Base-by-base conservation (phyloP, 495 filamentous ascomycete species). In the Poronia punctata region DNA sequence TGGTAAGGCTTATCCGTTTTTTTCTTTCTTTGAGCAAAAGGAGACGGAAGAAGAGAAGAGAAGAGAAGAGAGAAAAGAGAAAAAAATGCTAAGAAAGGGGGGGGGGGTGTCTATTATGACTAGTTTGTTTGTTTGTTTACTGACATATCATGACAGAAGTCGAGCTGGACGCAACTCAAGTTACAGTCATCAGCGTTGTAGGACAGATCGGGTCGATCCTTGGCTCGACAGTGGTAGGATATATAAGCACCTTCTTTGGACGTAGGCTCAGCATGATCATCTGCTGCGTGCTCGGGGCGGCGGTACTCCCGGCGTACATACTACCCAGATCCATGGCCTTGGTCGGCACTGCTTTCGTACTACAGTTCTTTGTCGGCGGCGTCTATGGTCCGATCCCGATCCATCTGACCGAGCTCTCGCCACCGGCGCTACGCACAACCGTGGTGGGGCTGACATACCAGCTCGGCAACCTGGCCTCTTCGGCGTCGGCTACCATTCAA, bases 341-440 rank as follows among this genome's bases (percentile, higher is more conserved):
- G 54, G 84, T 84, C 34, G 85, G 83, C 0, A 74, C 82, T 0
- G 84, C 84, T 4, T 90, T 87, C 62, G 88, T 88, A 53, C 78
- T 88, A 57, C 84, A 88, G 56, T 88, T 89, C 60, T 86, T 80
- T 59, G 82, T 88, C 8, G 83, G 87, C 52, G 83, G 83, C n/a
- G 83, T 80, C 2, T 86, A 82, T 82, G 83, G 83, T 11, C 80
- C 83, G 2, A 80, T 87, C 30, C 82, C 82, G 18, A 86, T 88
- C 51, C 81, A 92, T 42, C 68, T 92, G 1, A 88, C 86, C 81
- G 85, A 92, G 53, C 66, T 92, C 1, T 82, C 82, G 0, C 85
- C 85, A 0, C 82, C 80, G 7, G 68, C 74, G 0, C 86, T 89
- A 62, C 72, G 85, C 4, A 86, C 83, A 8, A 87, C 88, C 45